Percentiles rank a stretch among this genome's conserved stretches.
These are phyloP conservation scores for Trichosporon sp. DNA, from an alignment of 1,284 basidiomycete genomes.

Conservation along the genomic window DNA sequence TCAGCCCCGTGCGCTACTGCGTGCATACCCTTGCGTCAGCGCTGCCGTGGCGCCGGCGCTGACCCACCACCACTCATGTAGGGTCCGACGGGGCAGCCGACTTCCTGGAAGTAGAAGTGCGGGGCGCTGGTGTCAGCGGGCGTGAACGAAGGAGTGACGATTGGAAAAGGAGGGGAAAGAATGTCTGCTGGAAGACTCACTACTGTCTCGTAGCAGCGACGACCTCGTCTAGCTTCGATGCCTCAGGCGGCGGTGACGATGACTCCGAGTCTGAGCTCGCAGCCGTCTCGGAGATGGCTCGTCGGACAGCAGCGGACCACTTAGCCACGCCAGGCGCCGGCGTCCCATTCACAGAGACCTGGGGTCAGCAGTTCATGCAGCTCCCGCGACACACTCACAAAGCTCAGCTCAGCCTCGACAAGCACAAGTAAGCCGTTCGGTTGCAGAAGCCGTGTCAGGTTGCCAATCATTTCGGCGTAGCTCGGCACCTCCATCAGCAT, in stretches of 20 bases:
- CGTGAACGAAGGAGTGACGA: not conserved
- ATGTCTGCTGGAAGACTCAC: too few relatives aligned
- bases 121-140: conserved; percentile 19
- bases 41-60: not conserved
- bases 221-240: conserved; percentile 8
- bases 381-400: conserved; percentile 21
- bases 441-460: conserved; percentile 33
- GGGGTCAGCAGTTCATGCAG: not conserved
- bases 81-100: conserved; percentile 32
- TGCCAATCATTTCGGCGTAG: conserved; percentile 32
- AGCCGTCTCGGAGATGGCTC: conserved; percentile 20
- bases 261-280: not conserved
- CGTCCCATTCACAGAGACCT: conserved; percentile 12
- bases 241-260: not conserved
- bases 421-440: conserved; percentile 39
- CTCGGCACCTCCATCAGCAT: conserved; percentile 31
- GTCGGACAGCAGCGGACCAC: conserved; percentile 28
- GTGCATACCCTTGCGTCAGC: not conserved
- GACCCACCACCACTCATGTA: conserved; percentile 33
- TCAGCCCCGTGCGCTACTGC: not conserved
- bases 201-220: conserved; percentile 30
- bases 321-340: conserved; percentile 2
- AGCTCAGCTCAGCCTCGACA: conserved; percentile 35
- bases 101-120: conserved; percentile 33
- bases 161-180: not conserved